Evolutionary conservation across 1,139 yeast genomes (phyloP), one percentile per base, ranked within the genome.

Genomic region (Candida sp.): DNA sequence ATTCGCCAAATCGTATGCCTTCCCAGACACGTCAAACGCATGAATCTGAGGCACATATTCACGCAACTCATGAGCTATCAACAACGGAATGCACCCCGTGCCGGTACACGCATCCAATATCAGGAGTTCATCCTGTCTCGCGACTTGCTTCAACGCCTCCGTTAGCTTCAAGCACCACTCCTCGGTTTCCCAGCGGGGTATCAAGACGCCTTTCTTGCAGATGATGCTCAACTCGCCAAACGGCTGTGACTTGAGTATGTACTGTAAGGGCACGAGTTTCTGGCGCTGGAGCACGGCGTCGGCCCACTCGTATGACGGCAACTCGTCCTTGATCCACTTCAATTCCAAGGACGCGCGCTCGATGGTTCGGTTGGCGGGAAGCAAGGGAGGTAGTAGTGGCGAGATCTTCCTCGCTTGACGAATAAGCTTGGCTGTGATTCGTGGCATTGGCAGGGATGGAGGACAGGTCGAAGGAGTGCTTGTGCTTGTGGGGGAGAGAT

Each of bases 181-280:
- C 63, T 94, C 98, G 0, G 99, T 94, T 63, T 94, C 99, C 89
- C 96, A 86, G 47, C 99, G 70, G 0, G 99, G 99, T 42, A 94
- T 92, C 53, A 94, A 70, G 2, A 91, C 98, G 0, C 85, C 85
- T 1, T 74, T 75, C 27, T 68, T 61, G 61, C 97, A 90, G 32
- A 62, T 56, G 3, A 94, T 76, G 23, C 81, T 83, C 46, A 93
- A 65, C 0, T 67, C 57, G 0, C 96, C 97, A 72, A 94, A 94
- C 1, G 98, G 98, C 69, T 93, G 98, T 0, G 85, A 70, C 1
- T 93, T 92, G 25, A 94, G 71, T 7, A 94, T 81, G 65, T 94
- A 92, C 66, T 94, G 98, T 35, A 93, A 67, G 0, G 98, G 98
- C 22, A 78, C 82, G 8, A 75, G 72, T 17, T 65, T 63, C 4